Base-by-base conservation (phyloP, 805 yeast species). In the Wickerhamiella occidentalis region DNA sequence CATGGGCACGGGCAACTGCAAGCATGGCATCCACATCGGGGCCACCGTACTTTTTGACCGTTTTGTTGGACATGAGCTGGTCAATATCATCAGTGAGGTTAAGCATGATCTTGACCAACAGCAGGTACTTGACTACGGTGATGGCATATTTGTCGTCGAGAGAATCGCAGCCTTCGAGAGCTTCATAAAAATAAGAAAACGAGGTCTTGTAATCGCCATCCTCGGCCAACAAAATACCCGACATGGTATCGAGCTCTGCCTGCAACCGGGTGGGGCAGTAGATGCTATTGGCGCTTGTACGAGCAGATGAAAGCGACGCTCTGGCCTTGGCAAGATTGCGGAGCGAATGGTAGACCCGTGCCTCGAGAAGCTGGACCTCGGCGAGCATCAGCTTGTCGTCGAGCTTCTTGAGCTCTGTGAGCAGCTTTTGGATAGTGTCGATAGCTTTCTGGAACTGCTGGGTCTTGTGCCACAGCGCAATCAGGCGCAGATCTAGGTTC, bases 201-300 rank as follows among this genome's bases (percentile, higher is more conserved):
- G 97, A 95, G 9, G 98, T 92, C 63, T 85, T 84, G 69, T 85
- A 94, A 66, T 92, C 99, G 64, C 85, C 85, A 60, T 92, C 97
- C 67, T 92, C 96, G 35, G 96, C 95, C 68, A 90, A 94, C 54
- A 92, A 74, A 50, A 90, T 80, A 58, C 99, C 98, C 63, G 94
- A 81, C 81, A 90, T 87, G 68, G 85, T 77, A 64, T 92, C 99
- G 49, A 92, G 75, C 62, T 87, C 95, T 1, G 97, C 97, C 68
- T 92, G 95, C 58, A 82, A 75, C 47, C 80, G 71, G n/a, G 96
- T 84, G 8, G 97, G 95, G 60, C 95, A 85, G 69, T 88, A 94
- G 47, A 92, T 85, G 19, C 96, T 77, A 65, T 92, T 94, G n/a
- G 98, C 98, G 2, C 94, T 82, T 0, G 98, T 92, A 66, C 97